These are phyloP conservation scores for Gossypium aridum DNA, from an alignment of 441 rosid genomes.

Conservation along the genomic window DNA sequence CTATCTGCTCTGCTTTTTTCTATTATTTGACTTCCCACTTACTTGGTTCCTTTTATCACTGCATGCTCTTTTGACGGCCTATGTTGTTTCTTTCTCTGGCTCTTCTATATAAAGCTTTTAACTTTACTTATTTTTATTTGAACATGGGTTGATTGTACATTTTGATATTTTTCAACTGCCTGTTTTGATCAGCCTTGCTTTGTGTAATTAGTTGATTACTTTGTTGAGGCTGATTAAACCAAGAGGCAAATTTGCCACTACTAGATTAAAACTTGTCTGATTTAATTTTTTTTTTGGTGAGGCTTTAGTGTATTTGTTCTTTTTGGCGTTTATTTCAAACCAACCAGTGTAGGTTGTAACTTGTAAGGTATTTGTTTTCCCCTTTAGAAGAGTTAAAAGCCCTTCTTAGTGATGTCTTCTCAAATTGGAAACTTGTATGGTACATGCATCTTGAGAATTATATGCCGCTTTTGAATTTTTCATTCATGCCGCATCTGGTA, in stretches of 20 bases:
- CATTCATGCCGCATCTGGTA: neutral
- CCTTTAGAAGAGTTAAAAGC: neutral
- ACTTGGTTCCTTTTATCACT: neutral
- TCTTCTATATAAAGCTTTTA: constrained; percentile 3
- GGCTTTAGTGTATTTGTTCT: neutral
- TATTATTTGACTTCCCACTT: constrained; percentile 4
- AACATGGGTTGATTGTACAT: constrained; percentile 15
- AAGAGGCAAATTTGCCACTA: constrained; percentile 12
- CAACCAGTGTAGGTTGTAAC: neutral
- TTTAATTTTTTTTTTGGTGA: neutral
- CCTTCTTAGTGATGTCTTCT: constrained; percentile 4
- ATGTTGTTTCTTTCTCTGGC: neutral
- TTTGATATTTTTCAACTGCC: constrained; percentile 6
- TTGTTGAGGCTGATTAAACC: constrained; percentile 1
- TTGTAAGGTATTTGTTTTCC: neutral
- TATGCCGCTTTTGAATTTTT: neutral
- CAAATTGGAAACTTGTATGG: constrained; percentile 2
- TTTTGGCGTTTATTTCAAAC: constrained; percentile 12
- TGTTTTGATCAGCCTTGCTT: constrained; percentile 11
- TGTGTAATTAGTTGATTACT: constrained; percentile 5
- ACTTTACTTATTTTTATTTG: neutral
- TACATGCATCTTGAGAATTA: neutral
- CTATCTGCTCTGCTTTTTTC: constrained; percentile 7
- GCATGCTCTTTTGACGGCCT: neutral
- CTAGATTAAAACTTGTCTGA: constrained; percentile 6